A percentile compares a stretch with the other conserved stretches of the same genome.
Evolutionary conservation across 2,329 filamentous ascomycete genomes (phyloP).

Genomic region (Whalleya microplaca): DNA sequence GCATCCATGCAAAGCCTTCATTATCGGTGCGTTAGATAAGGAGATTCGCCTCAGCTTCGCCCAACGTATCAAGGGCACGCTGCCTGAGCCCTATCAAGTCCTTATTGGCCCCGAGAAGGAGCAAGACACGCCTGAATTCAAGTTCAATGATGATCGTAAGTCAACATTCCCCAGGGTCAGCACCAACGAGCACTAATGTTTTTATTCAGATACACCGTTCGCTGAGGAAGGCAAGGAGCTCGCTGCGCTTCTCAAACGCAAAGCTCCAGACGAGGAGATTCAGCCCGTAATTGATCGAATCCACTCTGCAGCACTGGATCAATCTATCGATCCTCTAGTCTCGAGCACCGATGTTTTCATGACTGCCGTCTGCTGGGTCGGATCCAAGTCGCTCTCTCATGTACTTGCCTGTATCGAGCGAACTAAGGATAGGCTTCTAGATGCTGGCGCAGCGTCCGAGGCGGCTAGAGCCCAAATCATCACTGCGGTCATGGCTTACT

Average conservation of each 20-base stretch:
- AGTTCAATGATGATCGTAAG: conserved; percentile 77
- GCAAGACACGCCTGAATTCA: conserved; percentile 94
- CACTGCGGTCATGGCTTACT: conserved; percentile 87
- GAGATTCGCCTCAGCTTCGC: conserved; percentile 96
- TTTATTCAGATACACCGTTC: conserved; percentile 71
- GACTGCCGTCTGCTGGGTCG: conserved; percentile 90
- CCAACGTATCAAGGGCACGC: conserved; percentile 90
- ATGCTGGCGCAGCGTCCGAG: conserved; percentile 75
- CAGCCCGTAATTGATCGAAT: conserved; percentile 79
- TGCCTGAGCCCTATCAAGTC: conserved; percentile 80
- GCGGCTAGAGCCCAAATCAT: conserved; percentile 86
- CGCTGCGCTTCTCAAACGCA: conserved; percentile 77
- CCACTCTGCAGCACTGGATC: conserved; percentile 73
- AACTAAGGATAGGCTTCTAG: conserved; percentile 84
- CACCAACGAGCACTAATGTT: conserved; percentile 16
- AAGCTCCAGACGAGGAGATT: conserved; percentile 85
- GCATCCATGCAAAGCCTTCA: conserved; percentile 91
- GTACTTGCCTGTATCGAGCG: conserved; percentile 95
- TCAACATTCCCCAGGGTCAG: conserved; percentile 28
- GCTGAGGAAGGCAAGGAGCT: conserved; percentile 83
- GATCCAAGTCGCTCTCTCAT: conserved; percentile 94
- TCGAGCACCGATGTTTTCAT: conserved; percentile 93
- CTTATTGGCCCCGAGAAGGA: conserved; percentile 88
- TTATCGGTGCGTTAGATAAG: conserved; percentile 88
- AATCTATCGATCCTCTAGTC: conserved; percentile 76